Base-by-base conservation (phyloP, 371 early-diverging fungal species). In the Saksenaea oblongispora region DNA sequence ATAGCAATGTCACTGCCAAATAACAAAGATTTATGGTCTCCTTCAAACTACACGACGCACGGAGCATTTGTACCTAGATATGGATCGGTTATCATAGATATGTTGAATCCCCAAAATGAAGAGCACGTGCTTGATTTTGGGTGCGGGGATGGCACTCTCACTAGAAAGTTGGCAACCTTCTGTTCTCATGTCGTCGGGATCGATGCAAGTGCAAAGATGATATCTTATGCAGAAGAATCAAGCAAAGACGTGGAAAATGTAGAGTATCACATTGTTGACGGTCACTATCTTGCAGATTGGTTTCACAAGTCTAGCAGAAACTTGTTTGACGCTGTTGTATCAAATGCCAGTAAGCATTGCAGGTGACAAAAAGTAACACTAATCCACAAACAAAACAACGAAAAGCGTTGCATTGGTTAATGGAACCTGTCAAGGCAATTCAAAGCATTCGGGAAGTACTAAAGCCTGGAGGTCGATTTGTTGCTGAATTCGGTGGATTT, bases 401-500 rank as follows among this genome's bases (percentile, higher is more conserved):
- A 31, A 13, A 37, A 82, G 89, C 88, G 1, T 64, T 90, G 13
- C 92, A 92, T 65, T 92, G 91, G 92, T 83, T 92, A 75, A 90
- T 85, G 51, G 84, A 88, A 53, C 90, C 89, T 9, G 73, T 64
- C 11, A 77, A 82, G 24, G 89, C 84, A 1, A 82, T 89, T 59
- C 68, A 70, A 39, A 87, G 87, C 13, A 85, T 88, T 31, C 69
- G 78, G 44, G 70, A 80, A 39, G 66, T 74, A 5, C 76, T 91
- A 36, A 86, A 84, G 54, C 79, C 84, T 11, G 70, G 68, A 15
- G 91, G 90, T 13, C 69, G 84, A 2, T 82, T 89, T 60, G 87
- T 88, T 15, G 86, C 80, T 28, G 92, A 90, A 66, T 67, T 83
- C 51, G 88, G 88, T n/a, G 87, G 87, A 13, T 76, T 72, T 27